phyloP scores from a whole-genome alignment of 768 basidiomycete species.

The Mycena epipterygia region DNA sequence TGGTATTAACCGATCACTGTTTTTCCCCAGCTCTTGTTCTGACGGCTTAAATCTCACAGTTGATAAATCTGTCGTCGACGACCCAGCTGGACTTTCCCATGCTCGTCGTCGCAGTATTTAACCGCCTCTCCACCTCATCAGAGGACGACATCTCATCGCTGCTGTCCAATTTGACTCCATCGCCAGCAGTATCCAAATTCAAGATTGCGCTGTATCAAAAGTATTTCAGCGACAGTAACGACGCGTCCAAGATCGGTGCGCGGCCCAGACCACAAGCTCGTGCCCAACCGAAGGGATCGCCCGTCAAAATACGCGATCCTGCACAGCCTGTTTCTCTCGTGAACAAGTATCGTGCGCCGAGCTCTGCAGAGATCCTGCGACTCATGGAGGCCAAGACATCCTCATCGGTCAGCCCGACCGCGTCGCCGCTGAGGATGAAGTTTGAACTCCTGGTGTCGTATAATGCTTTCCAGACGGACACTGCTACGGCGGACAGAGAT shows the following conservation, averaged over 20 bases:
- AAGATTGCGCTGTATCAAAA: conserved; percentile 57
- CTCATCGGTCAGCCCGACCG: conserved; percentile 28
- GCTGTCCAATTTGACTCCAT: conserved; percentile 49
- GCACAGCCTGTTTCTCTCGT: conserved; percentile 42
- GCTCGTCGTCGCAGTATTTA: conserved; percentile 52
- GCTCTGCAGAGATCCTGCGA: conserved; percentile 46
- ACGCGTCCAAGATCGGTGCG: conserved; percentile 27
- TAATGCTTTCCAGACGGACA: conserved; percentile 45
- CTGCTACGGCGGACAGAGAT: conserved; percentile 44
- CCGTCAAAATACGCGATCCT: conserved; percentile 37
- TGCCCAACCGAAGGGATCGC: conserved; percentile 45
- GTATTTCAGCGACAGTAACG: conserved; percentile 46
- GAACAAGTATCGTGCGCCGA: conserved; percentile 41
- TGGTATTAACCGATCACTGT: conserved; percentile 19
- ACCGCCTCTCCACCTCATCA: conserved; percentile 48
- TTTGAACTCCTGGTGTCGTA: conserved; percentile 51
- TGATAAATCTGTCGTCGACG: conserved; percentile 57
- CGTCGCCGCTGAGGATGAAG: conserved; percentile 42
- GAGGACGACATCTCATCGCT: conserved; percentile 44
- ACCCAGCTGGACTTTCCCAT: conserved; percentile 52
- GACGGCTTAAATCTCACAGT: conserved; percentile 40
- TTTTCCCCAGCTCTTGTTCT: neutral
- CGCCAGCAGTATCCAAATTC: conserved; percentile 52
- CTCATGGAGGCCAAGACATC: conserved; percentile 32
- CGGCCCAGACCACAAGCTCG: conserved; percentile 46